A percentile compares a stretch with the other conserved stretches of the same genome.
Conservation (phyloP, 2,329 filamentous ascomycete genomes). For the Curvularia lunata region DNA sequence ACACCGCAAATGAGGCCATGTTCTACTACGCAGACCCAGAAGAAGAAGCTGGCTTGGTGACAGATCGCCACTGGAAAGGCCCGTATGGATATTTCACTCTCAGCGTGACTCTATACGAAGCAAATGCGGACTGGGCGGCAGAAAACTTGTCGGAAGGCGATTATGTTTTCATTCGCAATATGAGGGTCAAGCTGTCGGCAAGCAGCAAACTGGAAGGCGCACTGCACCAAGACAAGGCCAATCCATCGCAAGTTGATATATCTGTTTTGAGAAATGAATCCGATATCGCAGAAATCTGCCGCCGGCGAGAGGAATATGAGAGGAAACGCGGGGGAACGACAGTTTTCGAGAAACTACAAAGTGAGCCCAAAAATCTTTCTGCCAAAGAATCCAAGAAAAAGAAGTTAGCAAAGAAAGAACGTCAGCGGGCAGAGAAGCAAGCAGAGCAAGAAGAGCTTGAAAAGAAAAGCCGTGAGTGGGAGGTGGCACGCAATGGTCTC, state of each 20-base stretch:
- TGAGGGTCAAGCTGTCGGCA: conserved; percentile 67
- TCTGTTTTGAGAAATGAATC: conserved; percentile 28
- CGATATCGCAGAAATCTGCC: conserved; percentile 46
- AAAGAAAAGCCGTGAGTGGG: conserved; percentile 24
- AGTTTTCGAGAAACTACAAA: conserved; percentile 22
- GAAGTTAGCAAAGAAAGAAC: conserved; percentile 49
- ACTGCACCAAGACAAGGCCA: conserved; percentile 66
- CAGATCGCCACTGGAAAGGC: conserved; percentile 67
- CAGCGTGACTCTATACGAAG: conserved; percentile 72
- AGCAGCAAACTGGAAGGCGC: conserved; percentile 71
- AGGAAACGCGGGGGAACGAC: conserved; percentile 20
- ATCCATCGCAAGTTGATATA: conserved; percentile 65
- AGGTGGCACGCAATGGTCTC: conserved; percentile 20
- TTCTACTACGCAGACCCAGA: conserved; percentile 59
- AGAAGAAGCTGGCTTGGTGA: conserved; percentile 28
- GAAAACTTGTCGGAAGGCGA: conserved; percentile 63
- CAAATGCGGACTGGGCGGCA: conserved; percentile 67
- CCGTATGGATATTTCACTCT: conserved; percentile 76
- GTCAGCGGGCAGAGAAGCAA: conserved; percentile 45
- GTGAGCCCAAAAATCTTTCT: conserved; percentile 28
- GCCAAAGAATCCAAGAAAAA: conserved; percentile 32
- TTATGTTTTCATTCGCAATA: conserved; percentile 72
- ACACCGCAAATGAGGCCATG: conserved; percentile 63
- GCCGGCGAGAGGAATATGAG: conserved; percentile 70
- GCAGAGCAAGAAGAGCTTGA: conserved; percentile 36